Conservation (phyloP, 2,329 filamentous ascomycete genomes). For the Colletotrichum nymphaeae region DNA sequence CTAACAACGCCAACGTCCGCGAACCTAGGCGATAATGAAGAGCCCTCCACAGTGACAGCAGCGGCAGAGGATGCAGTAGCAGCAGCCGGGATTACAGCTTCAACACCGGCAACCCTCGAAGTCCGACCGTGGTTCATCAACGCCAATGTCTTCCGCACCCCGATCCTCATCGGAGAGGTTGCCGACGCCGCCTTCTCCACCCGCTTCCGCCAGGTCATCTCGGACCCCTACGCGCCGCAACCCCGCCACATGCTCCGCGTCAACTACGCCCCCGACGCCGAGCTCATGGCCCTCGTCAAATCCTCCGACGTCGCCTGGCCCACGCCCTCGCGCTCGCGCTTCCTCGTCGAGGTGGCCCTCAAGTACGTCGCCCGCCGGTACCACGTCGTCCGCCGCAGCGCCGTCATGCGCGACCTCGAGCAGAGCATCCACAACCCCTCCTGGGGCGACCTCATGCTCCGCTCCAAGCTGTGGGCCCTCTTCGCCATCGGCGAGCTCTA, state of each 20-base stretch:
- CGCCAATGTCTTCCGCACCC: conserved; percentile 45
- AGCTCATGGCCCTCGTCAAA: conserved; percentile 42
- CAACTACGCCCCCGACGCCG: conserved; percentile 46
- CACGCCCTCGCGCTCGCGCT: conserved; percentile 47
- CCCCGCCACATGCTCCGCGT: conserved; percentile 46
- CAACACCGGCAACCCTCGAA: conserved; percentile 24
- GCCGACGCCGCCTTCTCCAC: conserved; percentile 50
- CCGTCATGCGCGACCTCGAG: conserved; percentile 50
- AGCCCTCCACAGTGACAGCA: neutral
- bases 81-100: neutral
- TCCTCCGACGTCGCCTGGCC: conserved; percentile 49
- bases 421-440: conserved; percentile 48
- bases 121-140: conserved; percentile 47
- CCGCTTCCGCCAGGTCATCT: conserved; percentile 48
- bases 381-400: conserved; percentile 53
- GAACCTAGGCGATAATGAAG: conserved; percentile 5
- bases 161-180: conserved; percentile 48
- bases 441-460: conserved; percentile 47
- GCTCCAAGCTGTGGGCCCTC: conserved; percentile 54
- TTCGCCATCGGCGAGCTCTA: conserved; percentile 61
- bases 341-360: conserved; percentile 53
- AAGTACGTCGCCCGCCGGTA: conserved; percentile 52
- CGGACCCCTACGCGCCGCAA: conserved; percentile 38
- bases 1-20: conserved; percentile 10
- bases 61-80: too few species aligned